A percentile compares a stretch with the other conserved stretches of the same genome.
Conservation (phyloP, 768 basidiomycete genomes). For the Tephrocybe rancida region DNA sequence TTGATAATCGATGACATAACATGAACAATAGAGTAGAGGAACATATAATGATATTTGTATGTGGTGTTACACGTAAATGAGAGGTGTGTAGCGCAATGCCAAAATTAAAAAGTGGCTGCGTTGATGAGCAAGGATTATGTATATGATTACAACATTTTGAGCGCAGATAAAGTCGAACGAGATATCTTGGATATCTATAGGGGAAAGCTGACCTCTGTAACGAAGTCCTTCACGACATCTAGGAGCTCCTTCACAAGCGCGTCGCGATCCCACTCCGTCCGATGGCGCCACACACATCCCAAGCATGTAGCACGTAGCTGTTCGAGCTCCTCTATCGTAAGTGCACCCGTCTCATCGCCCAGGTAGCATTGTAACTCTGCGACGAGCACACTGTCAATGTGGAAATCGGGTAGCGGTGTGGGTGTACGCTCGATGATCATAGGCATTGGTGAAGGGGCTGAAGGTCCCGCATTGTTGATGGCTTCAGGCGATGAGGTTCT, state of each 20-base stretch:
- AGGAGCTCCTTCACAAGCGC: conserved; percentile 61
- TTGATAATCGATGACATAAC: no score
- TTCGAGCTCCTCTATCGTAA: conserved; percentile 90
- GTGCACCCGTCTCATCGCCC: conserved; percentile 49
- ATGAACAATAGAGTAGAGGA: no score
- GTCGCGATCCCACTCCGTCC: conserved; percentile 84
- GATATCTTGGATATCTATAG: conserved; percentile 10
- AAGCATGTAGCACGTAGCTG: conserved; percentile 88
- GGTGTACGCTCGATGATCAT: conserved; percentile 64
- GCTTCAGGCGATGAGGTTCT: conserved; percentile 22
- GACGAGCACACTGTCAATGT: conserved; percentile 56
- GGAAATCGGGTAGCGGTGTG: conserved; percentile 79
- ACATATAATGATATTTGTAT: no score
- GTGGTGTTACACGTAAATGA: no score
- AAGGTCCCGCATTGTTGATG: background rate
- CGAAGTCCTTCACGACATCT: conserved; percentile 61
- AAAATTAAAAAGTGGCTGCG: no score
- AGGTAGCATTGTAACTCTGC: conserved; percentile 51
- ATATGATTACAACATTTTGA: no score
- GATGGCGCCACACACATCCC: conserved; percentile 78
- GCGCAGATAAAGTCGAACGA: background rate
- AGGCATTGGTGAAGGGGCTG: conserved; percentile 28
- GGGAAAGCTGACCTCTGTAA: conserved; percentile 54
- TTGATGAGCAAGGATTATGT: no score
- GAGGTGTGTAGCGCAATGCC: no score